phyloP scores from a whole-genome alignment of 768 basidiomycete species.

The Pisolithus tinctorius region DNA sequence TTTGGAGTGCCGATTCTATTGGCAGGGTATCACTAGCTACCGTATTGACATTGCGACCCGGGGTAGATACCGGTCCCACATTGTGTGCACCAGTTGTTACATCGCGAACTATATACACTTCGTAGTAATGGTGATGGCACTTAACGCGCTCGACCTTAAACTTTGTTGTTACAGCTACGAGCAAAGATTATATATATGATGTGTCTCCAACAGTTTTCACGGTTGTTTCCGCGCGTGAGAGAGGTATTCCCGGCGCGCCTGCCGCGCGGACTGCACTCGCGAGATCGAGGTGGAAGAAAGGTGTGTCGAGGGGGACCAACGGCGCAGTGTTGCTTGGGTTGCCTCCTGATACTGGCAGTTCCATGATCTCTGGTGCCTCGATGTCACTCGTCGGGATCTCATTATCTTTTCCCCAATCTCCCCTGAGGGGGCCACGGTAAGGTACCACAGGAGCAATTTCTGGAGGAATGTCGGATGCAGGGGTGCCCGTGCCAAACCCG shows the following conservation, averaged over 20 bases:
- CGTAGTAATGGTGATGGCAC: no score
- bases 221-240: conserved; percentile 4
- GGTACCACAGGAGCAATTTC: conserved; percentile 82
- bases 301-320: conserved; percentile 50
- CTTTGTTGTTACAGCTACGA: no score
- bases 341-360: conserved; percentile 2
- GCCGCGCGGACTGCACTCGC: conserved; percentile 63
- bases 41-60: no score
- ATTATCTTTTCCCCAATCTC: conserved; percentile 10
- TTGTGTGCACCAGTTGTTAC: no score
- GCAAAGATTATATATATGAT: background rate
- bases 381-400: conserved; percentile 19
- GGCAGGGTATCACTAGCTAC: no score
- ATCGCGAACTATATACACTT: no score
- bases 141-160: no score
- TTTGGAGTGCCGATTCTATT: no score
- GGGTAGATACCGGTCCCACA: no score
- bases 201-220: conserved; percentile 3
- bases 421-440: conserved; percentile 39
- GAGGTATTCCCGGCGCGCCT: conserved; percentile 32
- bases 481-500: conserved; percentile 76
- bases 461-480: conserved; percentile 32
- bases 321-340: conserved; percentile 14
- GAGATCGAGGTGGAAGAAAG: conserved; percentile 91
- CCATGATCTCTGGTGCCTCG: conserved; percentile 25